Conservation (phyloP, 345 rosid species). For the Anastatica hierochuntica region DNA sequence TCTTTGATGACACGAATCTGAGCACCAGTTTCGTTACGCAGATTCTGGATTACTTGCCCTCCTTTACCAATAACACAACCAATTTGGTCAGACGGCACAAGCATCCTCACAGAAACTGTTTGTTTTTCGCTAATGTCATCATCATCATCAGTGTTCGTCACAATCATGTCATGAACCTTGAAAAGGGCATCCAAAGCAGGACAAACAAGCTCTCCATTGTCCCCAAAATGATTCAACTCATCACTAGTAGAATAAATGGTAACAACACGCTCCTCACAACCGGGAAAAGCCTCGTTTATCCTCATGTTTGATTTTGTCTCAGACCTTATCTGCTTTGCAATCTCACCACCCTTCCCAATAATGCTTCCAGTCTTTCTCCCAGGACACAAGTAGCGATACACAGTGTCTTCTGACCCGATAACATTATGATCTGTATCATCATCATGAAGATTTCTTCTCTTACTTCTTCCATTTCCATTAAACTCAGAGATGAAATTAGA, state of each 20-base stretch:
- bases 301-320: slow-evolving; percentile 56
- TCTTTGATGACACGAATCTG: slow-evolving; percentile 61
- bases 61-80: slow-evolving; percentile 75
- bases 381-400: slow-evolving; percentile 58
- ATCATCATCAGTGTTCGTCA: slow-evolving; percentile 22
- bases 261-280: slow-evolving; percentile 63
- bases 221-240: slow-evolving; percentile 42
- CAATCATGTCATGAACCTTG: slow-evolving; percentile 48
- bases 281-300: slow-evolving; percentile 48
- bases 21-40: slow-evolving; percentile 50
- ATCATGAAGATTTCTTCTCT: slow-evolving; percentile 49
- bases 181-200: slow-evolving; percentile 76
- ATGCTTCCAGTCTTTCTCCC: slow-evolving; percentile 55
- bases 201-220: slow-evolving; percentile 37
- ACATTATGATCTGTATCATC: slow-evolving; percentile 40
- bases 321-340: slow-evolving; percentile 53
- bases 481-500: slow-evolving; percentile 42
- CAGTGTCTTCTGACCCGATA: slow-evolving; percentile 51
- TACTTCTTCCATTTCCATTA: slow-evolving; percentile 36
- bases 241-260: slow-evolving; percentile 54
- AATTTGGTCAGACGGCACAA: slow-evolving; percentile 72
- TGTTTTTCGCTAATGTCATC: slow-evolving; percentile 22
- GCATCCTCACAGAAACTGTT: slow-evolving; percentile 48
- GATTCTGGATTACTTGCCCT: slow-evolving; percentile 59
- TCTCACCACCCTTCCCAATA: slow-evolving; percentile 70